These are phyloP conservation scores for Chlamydomonas sp. DNA, from an alignment of 139 green algal species.

Conservation along the genomic window DNA sequence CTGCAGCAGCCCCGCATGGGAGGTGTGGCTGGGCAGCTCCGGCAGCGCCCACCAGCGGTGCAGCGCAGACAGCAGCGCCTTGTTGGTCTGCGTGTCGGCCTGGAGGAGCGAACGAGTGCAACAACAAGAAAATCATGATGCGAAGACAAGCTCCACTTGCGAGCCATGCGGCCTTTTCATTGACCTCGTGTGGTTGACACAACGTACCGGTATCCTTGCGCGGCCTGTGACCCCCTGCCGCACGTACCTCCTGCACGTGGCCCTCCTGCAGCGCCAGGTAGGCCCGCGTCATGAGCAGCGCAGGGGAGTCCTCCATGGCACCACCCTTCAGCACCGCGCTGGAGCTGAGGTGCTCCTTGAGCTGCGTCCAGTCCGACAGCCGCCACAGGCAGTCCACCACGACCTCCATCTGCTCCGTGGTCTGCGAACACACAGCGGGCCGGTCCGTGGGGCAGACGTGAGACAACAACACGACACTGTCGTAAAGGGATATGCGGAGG, in stretches of 20 bases:
- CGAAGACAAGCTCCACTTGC: too few relatives aligned
- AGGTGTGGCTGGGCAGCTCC: constrained; percentile 54
- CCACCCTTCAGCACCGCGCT: constrained; percentile 48
- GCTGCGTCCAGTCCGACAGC: constrained; percentile 83
- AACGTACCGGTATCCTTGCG: background rate
- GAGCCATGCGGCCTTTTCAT: too few relatives aligned
- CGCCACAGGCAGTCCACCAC: constrained; percentile 86
- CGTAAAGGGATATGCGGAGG: background rate
- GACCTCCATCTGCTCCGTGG: constrained; percentile 62
- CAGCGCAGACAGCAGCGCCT: constrained; percentile 69
- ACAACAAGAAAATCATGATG: background rate
- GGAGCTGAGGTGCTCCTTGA: constrained; percentile 72
- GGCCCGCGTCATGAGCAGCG: constrained; percentile 77
- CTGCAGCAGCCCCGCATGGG: constrained; percentile 44
- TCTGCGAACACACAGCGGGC: background rate
- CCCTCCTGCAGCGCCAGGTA: constrained; percentile 81
- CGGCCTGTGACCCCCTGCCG: background rate
- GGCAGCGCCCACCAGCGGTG: constrained; percentile 92
- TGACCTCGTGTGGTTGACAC: too few relatives aligned
- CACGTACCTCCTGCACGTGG: constrained; percentile 58
- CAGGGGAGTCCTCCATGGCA: constrained; percentile 77
- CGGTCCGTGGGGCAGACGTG: too few relatives aligned
- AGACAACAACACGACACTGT: background rate
- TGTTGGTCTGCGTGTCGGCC: constrained; percentile 42
- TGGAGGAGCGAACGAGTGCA: background rate